Percentiles rank a stretch among this genome's conserved stretches.
phyloP scores from a whole-genome alignment of 2,329 filamentous ascomycete species.

The Cladosporium cucumerinum region DNA sequence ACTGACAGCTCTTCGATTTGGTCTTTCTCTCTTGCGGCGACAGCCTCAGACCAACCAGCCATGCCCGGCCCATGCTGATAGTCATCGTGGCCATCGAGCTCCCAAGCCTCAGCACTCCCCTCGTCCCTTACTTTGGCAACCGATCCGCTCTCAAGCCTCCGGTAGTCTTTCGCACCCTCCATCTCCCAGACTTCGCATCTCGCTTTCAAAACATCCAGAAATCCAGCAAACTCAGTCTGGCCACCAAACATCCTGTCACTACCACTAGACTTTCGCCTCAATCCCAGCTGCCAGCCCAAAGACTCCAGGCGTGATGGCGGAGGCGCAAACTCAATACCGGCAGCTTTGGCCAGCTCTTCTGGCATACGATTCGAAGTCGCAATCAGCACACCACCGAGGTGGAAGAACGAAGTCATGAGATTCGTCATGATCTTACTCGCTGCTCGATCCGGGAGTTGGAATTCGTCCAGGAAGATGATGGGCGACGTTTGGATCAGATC shows the following conservation, averaged over 20 bases:
- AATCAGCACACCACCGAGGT: constrained; percentile 74
- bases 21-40: neutral
- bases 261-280: constrained; percentile 30
- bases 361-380: constrained; percentile 82
- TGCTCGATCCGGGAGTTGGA: constrained; percentile 75
- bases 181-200: constrained; percentile 83
- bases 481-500: constrained; percentile 72
- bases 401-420: constrained; percentile 75
- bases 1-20: constrained; percentile 3
- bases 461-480: constrained; percentile 78
- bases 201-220: constrained; percentile 71
- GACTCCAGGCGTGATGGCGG: constrained; percentile 43
- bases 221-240: constrained; percentile 70
- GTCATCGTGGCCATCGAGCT: constrained; percentile 27
- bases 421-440: constrained; percentile 76
- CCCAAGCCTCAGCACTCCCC: constrained; percentile 22
- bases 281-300: constrained; percentile 32
- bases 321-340: constrained; percentile 65
- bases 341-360: constrained; percentile 73
- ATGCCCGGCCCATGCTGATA: constrained; percentile 23
- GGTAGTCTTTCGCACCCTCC: constrained; percentile 67
- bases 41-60: constrained; percentile 19
- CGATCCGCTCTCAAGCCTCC: constrained; percentile 54
- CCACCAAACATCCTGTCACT: constrained; percentile 55
- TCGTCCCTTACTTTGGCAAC: constrained; percentile 23